phyloP scores from a whole-genome alignment of 2,329 filamentous ascomycete genomes.

The Cladobotryum protrusum region DNA sequence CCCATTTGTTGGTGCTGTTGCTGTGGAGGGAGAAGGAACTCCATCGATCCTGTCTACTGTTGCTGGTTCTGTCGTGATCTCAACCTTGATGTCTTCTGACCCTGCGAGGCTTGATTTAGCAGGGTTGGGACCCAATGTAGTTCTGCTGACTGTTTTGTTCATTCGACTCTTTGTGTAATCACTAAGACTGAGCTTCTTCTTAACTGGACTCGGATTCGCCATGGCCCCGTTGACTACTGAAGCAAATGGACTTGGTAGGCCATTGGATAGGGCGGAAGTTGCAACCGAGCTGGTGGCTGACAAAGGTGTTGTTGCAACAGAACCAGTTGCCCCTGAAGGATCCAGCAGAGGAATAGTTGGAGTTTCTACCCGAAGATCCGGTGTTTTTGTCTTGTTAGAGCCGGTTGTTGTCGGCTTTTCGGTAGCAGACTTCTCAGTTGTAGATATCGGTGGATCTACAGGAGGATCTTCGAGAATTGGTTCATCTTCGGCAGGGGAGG shows the following conservation, averaged over 20 bases:
- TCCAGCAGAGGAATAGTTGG: constrained; percentile 50
- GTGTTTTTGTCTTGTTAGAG: constrained; percentile 32
- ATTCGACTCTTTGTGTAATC: constrained; percentile 57
- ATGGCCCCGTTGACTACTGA: constrained; percentile 36
- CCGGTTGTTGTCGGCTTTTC: background rate
- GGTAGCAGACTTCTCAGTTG: constrained; percentile 13
- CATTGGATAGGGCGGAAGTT: constrained; percentile 45
- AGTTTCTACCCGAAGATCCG: constrained; percentile 49
- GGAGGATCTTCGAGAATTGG: constrained; percentile 27
- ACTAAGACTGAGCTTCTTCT: constrained; percentile 62
- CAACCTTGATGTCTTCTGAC: constrained; percentile 32
- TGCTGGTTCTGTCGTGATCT: constrained; percentile 27
- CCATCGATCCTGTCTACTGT: constrained; percentile 24
- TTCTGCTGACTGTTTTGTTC: constrained; percentile 45
- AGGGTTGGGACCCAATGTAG: constrained; percentile 20
- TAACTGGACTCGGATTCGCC: constrained; percentile 52
- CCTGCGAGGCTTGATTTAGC: constrained; percentile 30
- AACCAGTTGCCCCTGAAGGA: constrained; percentile 27
- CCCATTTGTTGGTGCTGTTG: constrained; percentile 23
- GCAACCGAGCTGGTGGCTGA: constrained; percentile 37
- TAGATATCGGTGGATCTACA: constrained; percentile 19
- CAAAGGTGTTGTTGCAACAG: constrained; percentile 39
- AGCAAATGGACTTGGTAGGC: constrained; percentile 38
- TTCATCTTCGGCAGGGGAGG: constrained; percentile 19
- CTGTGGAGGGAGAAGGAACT: constrained; percentile 15